Evolutionary conservation across 1,284 basidiomycete species (phyloP), one percentile per base, ranked within the genome.

Genomic region (Ustilago shanxiensis): DNA sequence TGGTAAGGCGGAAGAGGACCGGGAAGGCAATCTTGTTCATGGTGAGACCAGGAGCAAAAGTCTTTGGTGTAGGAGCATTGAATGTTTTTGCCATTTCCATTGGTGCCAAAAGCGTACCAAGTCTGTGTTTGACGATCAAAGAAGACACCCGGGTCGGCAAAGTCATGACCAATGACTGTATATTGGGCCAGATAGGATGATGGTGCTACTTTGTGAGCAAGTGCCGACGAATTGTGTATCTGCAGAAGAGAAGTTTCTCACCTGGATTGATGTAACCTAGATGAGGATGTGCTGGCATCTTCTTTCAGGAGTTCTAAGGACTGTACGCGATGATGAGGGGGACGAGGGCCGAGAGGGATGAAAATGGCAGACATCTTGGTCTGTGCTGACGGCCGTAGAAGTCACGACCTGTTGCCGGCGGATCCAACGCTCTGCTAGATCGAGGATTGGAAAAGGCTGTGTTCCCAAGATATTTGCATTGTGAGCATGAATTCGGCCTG

Each of bases 131-230:
- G 26, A 22, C 54, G 58, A 45, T 81, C 80, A 50, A 63, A 81
- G 60, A 73, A 77, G 13, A 78, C 67, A 41, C 78, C 80, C 2
- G 80, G 80, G 58, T 81, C 80, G 54, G 78, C 64, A 59, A 79
- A 80, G 54, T 81, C 80, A 60, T 75, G 72, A 4, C 56, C 65
- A 18, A 74, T 59, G 26, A 79, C 75, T 68, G 66, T 14, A n/a
- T 20, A 9, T n/a, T 9, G 20, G 31, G 11, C 11, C 31, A 33
- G 31, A 37, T 20, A 20, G 47, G 18, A 41, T 14, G 16, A 37
- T 28, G 16, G 16, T 33, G 24, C 13, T 28, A 6, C 11, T 5
- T 22, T 16, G 24, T n/a, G 4, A 6, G 24, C 20, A 24, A 28
- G n/a, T n/a, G n/a, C n/a, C n/a, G n/a, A n/a, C n/a, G n/a, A n/a